Evolutionary conservation across 2,329 filamentous ascomycete genomes (phyloP).

Genomic region (Aureobasidium sp.): DNA sequence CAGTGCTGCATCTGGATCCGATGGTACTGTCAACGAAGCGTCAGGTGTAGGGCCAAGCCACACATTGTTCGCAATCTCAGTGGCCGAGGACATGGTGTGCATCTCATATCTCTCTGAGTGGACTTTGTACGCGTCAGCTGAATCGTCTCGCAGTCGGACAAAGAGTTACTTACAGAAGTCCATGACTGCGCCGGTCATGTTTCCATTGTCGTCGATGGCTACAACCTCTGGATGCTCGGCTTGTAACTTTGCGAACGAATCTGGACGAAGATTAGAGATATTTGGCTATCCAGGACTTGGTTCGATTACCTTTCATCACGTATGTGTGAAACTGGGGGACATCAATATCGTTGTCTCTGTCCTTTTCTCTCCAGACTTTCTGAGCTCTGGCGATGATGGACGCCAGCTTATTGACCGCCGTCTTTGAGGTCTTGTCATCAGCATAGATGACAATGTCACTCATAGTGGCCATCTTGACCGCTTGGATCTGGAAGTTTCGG

Average conservation of each 20-base stretch:
- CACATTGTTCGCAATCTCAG: slow-evolving; percentile 82
- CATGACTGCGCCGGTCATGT: slow-evolving; percentile 67
- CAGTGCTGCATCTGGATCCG: slow-evolving; percentile 41
- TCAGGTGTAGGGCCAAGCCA: slow-evolving; percentile 86
- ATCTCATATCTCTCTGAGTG: slow-evolving; percentile 86
- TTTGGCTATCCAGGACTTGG: slow-evolving; percentile 27
- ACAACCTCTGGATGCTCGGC: slow-evolving; percentile 62
- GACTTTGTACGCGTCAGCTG: slow-evolving; percentile 29
- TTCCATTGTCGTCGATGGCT: slow-evolving; percentile 64
- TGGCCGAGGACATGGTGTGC: slow-evolving; percentile 84
- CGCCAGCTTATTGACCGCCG: slow-evolving; percentile 59
- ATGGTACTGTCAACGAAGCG: slow-evolving; percentile 41
- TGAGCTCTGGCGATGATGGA: slow-evolving; percentile 67
- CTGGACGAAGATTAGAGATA: slow-evolving; percentile 28
- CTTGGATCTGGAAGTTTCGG: slow-evolving; percentile 94
- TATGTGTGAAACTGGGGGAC: slow-evolving; percentile 70
- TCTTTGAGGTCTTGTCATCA: slow-evolving; percentile 56
- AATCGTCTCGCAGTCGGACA: background rate
- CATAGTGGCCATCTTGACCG: slow-evolving; percentile 75
- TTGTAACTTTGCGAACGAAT: slow-evolving; percentile 66
- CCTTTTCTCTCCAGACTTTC: slow-evolving; percentile 61
- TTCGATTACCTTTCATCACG: slow-evolving; percentile 51
- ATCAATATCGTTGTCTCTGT: slow-evolving; percentile 33
- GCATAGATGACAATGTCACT: slow-evolving; percentile 94
- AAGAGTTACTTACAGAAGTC: slow-evolving; percentile 62